Evolutionary conservation across 2,329 filamentous ascomycete genomes (phyloP).

Genomic region (Colletotrichum cereale): DNA sequence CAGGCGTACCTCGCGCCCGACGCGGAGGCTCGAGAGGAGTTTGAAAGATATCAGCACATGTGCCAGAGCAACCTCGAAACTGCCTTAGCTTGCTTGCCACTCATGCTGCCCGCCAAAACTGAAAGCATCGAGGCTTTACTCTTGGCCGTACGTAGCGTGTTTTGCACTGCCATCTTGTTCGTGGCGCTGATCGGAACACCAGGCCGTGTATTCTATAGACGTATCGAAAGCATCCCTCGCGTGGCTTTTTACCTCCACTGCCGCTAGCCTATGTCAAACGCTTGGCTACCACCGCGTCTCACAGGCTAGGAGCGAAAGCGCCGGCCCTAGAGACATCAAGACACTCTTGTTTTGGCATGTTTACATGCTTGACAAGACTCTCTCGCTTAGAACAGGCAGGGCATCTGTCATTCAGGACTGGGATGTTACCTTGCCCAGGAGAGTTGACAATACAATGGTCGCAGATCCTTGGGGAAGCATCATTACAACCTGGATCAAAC

Average conservation of each 20-base stretch:
- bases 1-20: constrained; percentile 54
- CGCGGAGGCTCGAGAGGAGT: constrained; percentile 48
- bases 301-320: constrained; percentile 49
- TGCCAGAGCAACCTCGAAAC: constrained; percentile 65
- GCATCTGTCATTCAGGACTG: constrained; percentile 68
- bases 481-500: constrained; percentile 66
- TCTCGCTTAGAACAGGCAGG: constrained; percentile 68
- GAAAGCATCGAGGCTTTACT: constrained; percentile 70
- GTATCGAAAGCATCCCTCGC: constrained; percentile 72
- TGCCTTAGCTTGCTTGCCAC: constrained; percentile 62
- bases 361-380: constrained; percentile 67
- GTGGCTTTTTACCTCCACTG: constrained; percentile 72
- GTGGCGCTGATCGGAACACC: background rate
- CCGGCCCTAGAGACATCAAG: constrained; percentile 50
- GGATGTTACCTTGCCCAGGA: constrained; percentile 66
- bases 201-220: constrained; percentile 74
- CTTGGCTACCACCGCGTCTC: constrained; percentile 70
- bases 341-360: constrained; percentile 62
- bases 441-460: constrained; percentile 45
- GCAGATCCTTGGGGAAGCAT: constrained; percentile 61
- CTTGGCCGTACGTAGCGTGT: constrained; percentile 62
- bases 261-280: constrained; percentile 71
- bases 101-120: constrained; percentile 67
- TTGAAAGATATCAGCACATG: constrained; percentile 53
- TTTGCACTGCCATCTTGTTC: background rate